Base-by-base conservation (phyloP, 2,329 filamentous ascomycete species). In the Chaetomium strumarium region DNA sequence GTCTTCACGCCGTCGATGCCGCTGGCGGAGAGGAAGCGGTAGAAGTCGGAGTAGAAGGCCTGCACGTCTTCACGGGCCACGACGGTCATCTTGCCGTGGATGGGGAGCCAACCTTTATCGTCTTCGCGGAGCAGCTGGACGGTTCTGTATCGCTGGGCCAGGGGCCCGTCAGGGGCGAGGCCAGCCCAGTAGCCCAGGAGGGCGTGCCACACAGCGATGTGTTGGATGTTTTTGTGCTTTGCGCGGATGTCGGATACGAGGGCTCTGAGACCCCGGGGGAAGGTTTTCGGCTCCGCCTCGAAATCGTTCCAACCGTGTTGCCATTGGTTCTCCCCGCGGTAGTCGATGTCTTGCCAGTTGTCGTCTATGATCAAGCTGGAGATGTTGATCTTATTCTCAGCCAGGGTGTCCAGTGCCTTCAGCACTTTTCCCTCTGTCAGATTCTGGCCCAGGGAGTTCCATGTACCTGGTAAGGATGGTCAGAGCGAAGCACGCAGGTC, bases 121-220 rank as follows among this genome's bases (percentile, higher is more conserved):
- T 79, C 72, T 44, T 77, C 72, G 34, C 79, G 72, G 2, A 78
- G 67, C 1, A 83, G 73, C 46, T 77, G 75, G 2, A 84, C 72
- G 0, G 90, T 95, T 65, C 88, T 87, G 71, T 97, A 99, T 0
- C 77, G 78, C 58, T 84, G 75, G 0, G 87, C 87, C 45, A 99
- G 81, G 44, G 83, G 78, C 0, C 91, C 88, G 5, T 80, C 70
- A 0, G 87, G 84, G 0, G 88, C 81, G 11, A 99, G 83, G 0
- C 91, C 91, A 43, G 90, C 92, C 93, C 93, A 96, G 67, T 96
- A 96, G 2, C 91, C 76, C 30, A 86, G 67, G 0, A 97, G 75
- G 1, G 92, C 89, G 71, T 99, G 93, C 93, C 93, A 99, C 1
- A 97, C 92, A 11, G 88, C 89, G 46, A 97, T 80, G 61, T 96